A percentile compares a stretch with the other conserved stretches of the same genome.
phyloP scores from a whole-genome alignment of 164 flowering plant species.

The Nymphaea colorata region DNA sequence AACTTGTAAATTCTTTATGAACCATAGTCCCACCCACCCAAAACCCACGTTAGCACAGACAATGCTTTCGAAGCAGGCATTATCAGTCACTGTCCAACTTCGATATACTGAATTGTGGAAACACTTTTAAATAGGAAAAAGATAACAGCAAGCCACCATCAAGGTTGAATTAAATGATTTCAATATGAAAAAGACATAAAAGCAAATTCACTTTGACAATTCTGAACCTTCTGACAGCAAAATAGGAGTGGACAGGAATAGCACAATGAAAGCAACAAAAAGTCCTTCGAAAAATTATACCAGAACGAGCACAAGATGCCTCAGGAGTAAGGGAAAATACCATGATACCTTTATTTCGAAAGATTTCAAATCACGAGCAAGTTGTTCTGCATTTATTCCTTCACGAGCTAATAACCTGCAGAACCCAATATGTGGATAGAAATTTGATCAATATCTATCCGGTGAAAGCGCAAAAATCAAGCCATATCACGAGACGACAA shows the following conservation, averaged over 20 bases:
- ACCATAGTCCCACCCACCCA: too few relatives aligned
- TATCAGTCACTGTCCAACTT: background rate
- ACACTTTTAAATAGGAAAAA: background rate
- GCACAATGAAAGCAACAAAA: background rate
- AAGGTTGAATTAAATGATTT: background rate
- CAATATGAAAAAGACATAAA: background rate
- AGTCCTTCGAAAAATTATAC: background rate
- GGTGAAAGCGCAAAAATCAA: too few relatives aligned
- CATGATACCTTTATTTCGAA: conserved; percentile 70
- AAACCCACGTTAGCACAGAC: background rate
- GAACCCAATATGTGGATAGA: background rate
- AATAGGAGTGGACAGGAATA: background rate
- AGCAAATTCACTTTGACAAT: background rate
- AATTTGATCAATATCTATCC: too few relatives aligned
- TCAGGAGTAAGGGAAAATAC: background rate
- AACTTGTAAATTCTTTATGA: too few relatives aligned
- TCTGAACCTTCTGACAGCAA: background rate
- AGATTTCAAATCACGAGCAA: conserved; percentile 91
- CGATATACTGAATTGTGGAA: background rate
- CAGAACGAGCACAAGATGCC: background rate
- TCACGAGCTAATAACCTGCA: conserved; percentile 84
- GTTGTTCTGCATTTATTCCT: conserved; percentile 96
- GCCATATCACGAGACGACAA: too few relatives aligned
- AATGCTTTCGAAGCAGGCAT: background rate
- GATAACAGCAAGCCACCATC: background rate